phyloP scores from a whole-genome alignment of 2,329 filamentous ascomycete species.

The Magnaporthales sp. region DNA sequence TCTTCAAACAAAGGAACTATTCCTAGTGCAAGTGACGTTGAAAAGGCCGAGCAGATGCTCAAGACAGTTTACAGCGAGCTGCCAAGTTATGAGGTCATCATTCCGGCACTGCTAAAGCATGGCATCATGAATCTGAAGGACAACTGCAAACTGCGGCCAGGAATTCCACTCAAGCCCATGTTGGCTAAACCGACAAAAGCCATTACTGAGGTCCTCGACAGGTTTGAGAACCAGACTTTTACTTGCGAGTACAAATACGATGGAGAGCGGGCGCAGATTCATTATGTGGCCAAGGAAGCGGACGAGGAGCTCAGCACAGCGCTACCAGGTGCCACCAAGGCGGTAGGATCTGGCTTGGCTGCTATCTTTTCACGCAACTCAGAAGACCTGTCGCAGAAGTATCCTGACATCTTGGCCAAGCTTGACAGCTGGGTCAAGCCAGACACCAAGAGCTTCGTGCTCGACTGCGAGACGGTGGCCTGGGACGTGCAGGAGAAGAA shows the following conservation, averaged over 20 bases:
- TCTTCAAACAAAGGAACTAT: constrained; percentile 59
- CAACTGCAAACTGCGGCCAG: constrained; percentile 83
- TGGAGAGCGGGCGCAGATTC: constrained; percentile 95
- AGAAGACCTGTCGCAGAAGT: constrained; percentile 94
- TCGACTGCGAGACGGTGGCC: constrained; percentile 97
- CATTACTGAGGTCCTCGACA: constrained; percentile 93
- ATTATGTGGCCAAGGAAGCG: constrained; percentile 82
- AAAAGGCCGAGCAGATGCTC: constrained; percentile 73
- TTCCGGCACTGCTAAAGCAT: constrained; percentile 79
- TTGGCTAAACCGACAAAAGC: constrained; percentile 97
- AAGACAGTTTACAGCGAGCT: constrained; percentile 93
- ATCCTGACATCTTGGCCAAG: constrained; percentile 88
- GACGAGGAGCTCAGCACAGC: constrained; percentile 59
- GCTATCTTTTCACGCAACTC: constrained; percentile 97
- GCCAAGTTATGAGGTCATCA: constrained; percentile 89
- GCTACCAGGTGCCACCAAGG: constrained; percentile 51
- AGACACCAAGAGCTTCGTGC: constrained; percentile 86
- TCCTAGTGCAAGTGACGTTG: constrained; percentile 67
- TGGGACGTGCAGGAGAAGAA: constrained; percentile 96
- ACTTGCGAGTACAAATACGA: constrained; percentile 99
- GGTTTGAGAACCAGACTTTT: constrained; percentile 90
- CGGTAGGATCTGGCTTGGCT: constrained; percentile 64
- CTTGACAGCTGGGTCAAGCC: constrained; percentile 82
- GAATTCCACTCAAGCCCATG: constrained; percentile 96
- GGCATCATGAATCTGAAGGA: constrained; percentile 78